A percentile compares a stretch with the other conserved stretches of the same genome.
Conservation (phyloP, 139 green algal species). For the Tetradesmus lagerheimii region DNA sequence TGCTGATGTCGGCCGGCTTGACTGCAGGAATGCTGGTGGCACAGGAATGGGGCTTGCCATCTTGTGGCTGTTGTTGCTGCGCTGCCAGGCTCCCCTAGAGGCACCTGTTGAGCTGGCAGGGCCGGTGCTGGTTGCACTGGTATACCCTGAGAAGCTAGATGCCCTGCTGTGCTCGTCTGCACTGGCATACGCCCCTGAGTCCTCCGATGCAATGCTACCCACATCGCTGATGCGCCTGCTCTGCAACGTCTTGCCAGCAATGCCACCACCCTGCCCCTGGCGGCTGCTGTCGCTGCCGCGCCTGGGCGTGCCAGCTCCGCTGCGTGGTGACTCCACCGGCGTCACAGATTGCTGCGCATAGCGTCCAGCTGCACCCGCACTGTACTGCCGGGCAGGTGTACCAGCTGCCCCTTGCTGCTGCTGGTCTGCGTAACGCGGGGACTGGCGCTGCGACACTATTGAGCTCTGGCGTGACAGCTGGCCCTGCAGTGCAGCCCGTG, state of each 20-base stretch:
- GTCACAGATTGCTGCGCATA: constrained; percentile 13
- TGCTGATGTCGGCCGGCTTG: not conserved
- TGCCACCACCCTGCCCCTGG: not conserved
- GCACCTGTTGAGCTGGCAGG: not conserved
- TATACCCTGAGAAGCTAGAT: constrained; percentile 4
- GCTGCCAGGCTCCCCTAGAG: not conserved
- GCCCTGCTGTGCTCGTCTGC: constrained; percentile 17
- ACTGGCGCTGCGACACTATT: not conserved
- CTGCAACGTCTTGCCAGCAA: constrained; percentile 1
- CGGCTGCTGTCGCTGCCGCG: not conserved
- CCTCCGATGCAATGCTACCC: not conserved
- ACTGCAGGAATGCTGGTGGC: constrained; percentile 4
- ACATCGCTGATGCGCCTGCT: constrained; percentile 24
- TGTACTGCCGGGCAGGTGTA: not conserved
- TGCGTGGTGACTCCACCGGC: constrained; percentile 16
- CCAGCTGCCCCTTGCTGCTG: not conserved
- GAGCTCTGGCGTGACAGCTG: constrained; percentile 11
- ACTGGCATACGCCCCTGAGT: constrained; percentile 18
- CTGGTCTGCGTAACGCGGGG: not conserved
- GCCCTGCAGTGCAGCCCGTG: not conserved
- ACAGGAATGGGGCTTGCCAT: constrained; percentile 20
- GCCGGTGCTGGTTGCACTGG: not conserved
- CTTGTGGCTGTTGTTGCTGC: not conserved
- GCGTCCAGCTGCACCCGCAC: not conserved
- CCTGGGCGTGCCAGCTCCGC: constrained; percentile 1